Evolutionary conservation across 2,329 filamentous ascomycete species (phyloP).

Genomic region (Bipolaris sorokiniana): DNA sequence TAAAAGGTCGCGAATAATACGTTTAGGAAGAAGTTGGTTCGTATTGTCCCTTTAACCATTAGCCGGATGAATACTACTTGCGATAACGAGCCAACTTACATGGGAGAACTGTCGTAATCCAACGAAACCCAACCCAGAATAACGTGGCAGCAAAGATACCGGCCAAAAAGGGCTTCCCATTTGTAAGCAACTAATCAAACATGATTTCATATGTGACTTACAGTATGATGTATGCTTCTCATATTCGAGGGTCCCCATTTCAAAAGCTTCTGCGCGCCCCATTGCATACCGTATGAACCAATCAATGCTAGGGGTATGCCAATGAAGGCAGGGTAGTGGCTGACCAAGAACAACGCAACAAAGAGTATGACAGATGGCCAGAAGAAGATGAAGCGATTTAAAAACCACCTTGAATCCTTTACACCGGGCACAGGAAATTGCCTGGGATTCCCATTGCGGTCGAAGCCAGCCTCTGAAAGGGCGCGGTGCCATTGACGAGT

Average conservation of each 20-base stretch:
- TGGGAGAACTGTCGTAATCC: slow-evolving; percentile 75
- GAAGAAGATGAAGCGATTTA: slow-evolving; percentile 86
- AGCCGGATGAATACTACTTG: slow-evolving; percentile 26
- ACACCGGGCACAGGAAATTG: slow-evolving; percentile 77
- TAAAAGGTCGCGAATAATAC: slow-evolving; percentile 72
- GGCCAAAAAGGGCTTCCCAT: slow-evolving; percentile 79
- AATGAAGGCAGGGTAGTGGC: slow-evolving; percentile 74
- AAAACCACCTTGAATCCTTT: slow-evolving; percentile 77
- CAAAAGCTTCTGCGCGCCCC: slow-evolving; percentile 76
- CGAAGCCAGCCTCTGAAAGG: slow-evolving; percentile 82
- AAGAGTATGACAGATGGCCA: slow-evolving; percentile 83
- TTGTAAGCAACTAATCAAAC: slow-evolving; percentile 15
- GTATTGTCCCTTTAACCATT: slow-evolving; percentile 65
- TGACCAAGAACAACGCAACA: slow-evolving; percentile 72
- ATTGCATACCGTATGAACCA: slow-evolving; percentile 74
- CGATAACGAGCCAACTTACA: slow-evolving; percentile 56
- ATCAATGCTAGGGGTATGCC: slow-evolving; percentile 74
- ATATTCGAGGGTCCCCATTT: slow-evolving; percentile 86
- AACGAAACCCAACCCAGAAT: slow-evolving; percentile 79
- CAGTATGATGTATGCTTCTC: slow-evolving; percentile 87
- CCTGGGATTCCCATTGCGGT: slow-evolving; percentile 74
- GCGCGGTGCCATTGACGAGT: slow-evolving; percentile 80
- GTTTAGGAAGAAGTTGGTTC: slow-evolving; percentile 74
- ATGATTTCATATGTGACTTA: slow-evolving; percentile 52
- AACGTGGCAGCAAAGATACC: slow-evolving; percentile 90